Percentiles rank a stretch among this genome's conserved stretches.
These are phyloP conservation scores for Marchantia paleacea DNA, from an alignment of 225 moss, liverwort and hornwort genomes.

Conservation along the genomic window DNA sequence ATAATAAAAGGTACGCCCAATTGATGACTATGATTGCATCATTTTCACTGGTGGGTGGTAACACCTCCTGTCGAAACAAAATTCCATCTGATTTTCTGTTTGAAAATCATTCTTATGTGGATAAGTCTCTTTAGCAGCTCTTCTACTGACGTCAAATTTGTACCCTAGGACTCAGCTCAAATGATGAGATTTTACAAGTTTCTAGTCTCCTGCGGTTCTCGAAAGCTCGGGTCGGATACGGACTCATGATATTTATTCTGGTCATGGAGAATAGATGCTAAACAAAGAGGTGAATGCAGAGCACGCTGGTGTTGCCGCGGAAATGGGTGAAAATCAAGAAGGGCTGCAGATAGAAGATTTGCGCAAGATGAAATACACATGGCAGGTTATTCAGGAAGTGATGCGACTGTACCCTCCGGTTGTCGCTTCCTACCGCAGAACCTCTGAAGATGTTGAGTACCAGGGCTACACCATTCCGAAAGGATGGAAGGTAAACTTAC, in stretches of 20 bases:
- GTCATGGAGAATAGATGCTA: background rate
- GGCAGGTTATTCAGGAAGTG: constrained; percentile 23
- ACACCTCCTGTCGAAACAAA: background rate
- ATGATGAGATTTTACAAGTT: background rate
- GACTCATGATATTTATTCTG: background rate
- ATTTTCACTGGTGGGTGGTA: background rate
- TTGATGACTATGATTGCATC: background rate
- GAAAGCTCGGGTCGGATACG: background rate
- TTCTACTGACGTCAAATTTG: background rate
- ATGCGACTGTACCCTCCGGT: constrained; percentile 11
- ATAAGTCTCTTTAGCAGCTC: background rate
- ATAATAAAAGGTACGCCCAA: background rate
- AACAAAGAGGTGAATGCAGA: background rate
- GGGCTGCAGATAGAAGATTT: background rate
- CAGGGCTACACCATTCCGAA: constrained; percentile 19
- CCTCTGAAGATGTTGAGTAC: constrained; percentile 20
- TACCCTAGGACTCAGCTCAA: background rate
- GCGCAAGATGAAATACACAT: constrained; percentile 25
- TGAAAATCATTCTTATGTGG: background rate
- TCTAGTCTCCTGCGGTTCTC: background rate
- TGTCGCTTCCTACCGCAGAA: background rate
- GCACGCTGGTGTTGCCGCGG: background rate
- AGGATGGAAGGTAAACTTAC: constrained; percentile 14
- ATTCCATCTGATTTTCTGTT: background rate
- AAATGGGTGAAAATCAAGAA: background rate